Evolutionary conservation across 768 basidiomycete species (phyloP).

Genomic region (Suillus lakei): DNA sequence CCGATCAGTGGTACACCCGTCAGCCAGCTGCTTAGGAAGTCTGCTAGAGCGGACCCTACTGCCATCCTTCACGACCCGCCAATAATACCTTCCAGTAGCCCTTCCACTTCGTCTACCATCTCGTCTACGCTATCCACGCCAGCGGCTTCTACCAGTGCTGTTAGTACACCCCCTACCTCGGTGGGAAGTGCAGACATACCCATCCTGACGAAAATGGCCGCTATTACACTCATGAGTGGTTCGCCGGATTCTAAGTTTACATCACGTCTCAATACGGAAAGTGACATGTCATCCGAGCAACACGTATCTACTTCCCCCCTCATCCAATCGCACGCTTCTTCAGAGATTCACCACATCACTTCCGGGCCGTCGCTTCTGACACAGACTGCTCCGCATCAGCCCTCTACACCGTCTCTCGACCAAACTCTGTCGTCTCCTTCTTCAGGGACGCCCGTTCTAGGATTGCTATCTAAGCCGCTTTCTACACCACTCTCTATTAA

Average conservation of each 20-base stretch:
- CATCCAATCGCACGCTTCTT: conserved; percentile 26
- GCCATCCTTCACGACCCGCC: conserved; percentile 12
- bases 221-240: conserved; percentile 24
- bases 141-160: conserved; percentile 41
- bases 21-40: conserved; percentile 30
- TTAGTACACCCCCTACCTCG: conserved; percentile 65
- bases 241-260: conserved; percentile 7
- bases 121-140: conserved; percentile 58
- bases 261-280: neutral
- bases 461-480: conserved; percentile 26
- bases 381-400: conserved; percentile 58
- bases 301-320: conserved; percentile 26
- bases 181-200: conserved; percentile 40
- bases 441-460: conserved; percentile 25
- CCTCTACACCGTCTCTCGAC: conserved; percentile 19
- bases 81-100: conserved; percentile 41
- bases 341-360: conserved; percentile 30
- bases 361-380: conserved; percentile 60
- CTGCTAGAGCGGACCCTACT: conserved; percentile 12
- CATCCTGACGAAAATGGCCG: conserved; percentile 40
- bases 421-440: conserved; percentile 22
- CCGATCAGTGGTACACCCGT: conserved; percentile 15
- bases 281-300: conserved; percentile 5
- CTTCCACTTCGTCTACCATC: conserved; percentile 34
- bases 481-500: conserved; percentile 73